These are phyloP conservation scores for Emmonsiellopsis sp. DNA, from an alignment of 2,329 filamentous ascomycete genomes.

Conservation along the genomic window DNA sequence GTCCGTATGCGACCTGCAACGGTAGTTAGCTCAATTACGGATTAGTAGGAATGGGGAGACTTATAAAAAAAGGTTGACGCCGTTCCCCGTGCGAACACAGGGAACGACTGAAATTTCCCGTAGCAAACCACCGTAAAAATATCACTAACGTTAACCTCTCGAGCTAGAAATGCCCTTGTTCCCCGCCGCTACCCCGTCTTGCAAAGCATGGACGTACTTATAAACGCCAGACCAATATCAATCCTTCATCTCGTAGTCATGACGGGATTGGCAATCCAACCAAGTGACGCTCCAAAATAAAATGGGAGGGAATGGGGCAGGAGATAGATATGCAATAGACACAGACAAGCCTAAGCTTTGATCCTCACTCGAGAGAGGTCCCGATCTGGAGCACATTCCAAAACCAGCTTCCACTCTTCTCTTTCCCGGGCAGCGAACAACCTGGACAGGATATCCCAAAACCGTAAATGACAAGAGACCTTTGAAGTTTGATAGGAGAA, in stretches of 20 bases:
- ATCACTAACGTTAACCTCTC: conserved; percentile 11
- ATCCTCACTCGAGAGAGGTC: conserved; percentile 90
- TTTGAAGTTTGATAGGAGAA: not conserved
- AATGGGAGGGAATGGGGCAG: conserved; percentile 7
- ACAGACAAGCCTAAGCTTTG: conserved; percentile 89
- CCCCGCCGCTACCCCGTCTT: conserved; percentile 3
- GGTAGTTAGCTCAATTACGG: conserved; percentile 23
- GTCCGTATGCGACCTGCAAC: conserved; percentile 6
- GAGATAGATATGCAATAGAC: conserved; percentile 23
- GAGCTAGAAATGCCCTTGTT: conserved; percentile 1
- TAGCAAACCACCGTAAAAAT: conserved; percentile 3
- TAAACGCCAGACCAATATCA: conserved; percentile 7
- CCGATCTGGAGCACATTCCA: conserved; percentile 36
- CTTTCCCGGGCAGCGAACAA: not conserved
- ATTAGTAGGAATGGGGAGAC: conserved; percentile 15
- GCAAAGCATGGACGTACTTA: conserved; percentile 5
- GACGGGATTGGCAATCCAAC: conserved; percentile 2
- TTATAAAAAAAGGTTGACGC: conserved; percentile 32
- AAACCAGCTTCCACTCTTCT: conserved; percentile 5
- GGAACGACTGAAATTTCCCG: conserved; percentile 9
- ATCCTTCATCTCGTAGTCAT: conserved; percentile 12
- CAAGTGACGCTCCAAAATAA: not conserved
- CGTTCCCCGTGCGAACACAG: conserved; percentile 13
- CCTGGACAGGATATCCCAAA: not conserved
- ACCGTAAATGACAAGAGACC: not conserved